These are phyloP conservation scores for Scheffersomyces stambukii DNA, from an alignment of 1,139 yeast species.

Conservation along the genomic window DNA sequence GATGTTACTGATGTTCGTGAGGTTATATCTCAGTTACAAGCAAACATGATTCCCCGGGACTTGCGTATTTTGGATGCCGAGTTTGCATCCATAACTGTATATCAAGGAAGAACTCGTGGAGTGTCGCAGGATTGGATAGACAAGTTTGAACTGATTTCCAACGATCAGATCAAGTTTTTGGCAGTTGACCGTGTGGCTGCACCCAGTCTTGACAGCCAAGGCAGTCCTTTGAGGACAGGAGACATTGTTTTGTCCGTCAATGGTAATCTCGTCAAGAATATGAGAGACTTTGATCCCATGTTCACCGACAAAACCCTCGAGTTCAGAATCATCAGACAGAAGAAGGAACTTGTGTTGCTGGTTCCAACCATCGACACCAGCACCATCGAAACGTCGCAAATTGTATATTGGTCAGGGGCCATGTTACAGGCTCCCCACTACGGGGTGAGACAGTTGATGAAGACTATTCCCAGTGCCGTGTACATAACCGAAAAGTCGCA, in stretches of 20 bases:
- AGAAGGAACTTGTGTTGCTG: constrained; percentile 43
- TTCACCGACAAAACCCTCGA: constrained; percentile 40
- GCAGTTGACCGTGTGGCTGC: constrained; percentile 68
- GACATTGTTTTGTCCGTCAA: constrained; percentile 75
- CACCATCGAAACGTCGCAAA: constrained; percentile 57
- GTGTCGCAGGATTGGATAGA: constrained; percentile 82
- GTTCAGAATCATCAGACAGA: constrained; percentile 62
- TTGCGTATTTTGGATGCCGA: constrained; percentile 75
- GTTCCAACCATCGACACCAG: constrained; percentile 63
- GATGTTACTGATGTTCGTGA: constrained; percentile 63
- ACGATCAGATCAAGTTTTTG: constrained; percentile 69
- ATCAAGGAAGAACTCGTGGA: constrained; percentile 80
- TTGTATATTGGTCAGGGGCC: constrained; percentile 82
- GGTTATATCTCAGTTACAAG: constrained; percentile 53
- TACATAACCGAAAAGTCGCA: constrained; percentile 68
- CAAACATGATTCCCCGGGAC: constrained; percentile 49
- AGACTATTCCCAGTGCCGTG: constrained; percentile 74
- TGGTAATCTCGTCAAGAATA: constrained; percentile 57
- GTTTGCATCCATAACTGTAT: constrained; percentile 61
- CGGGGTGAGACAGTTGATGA: constrained; percentile 62
- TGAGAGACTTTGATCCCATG: constrained; percentile 63
- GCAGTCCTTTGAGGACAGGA: constrained; percentile 46
- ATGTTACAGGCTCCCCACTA: constrained; percentile 53
- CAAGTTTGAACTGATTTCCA: constrained; percentile 53
- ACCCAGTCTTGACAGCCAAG: constrained; percentile 24